Evolutionary conservation across 2,329 filamentous ascomycete genomes (phyloP).

Genomic region (Fusarium sp.): DNA sequence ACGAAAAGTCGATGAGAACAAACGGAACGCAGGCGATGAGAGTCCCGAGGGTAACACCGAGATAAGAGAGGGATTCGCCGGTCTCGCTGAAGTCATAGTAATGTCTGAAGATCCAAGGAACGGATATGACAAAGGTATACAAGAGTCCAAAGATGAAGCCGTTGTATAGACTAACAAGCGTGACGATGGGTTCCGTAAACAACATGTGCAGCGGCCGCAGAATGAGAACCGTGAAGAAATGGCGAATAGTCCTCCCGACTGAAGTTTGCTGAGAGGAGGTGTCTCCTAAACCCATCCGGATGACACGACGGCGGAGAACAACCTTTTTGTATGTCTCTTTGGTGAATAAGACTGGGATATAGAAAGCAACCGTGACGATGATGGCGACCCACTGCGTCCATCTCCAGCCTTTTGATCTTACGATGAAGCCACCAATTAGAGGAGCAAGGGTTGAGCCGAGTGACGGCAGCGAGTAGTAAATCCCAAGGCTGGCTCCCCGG

Average conservation of each 20-base stretch:
- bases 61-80: slow-evolving; percentile 21
- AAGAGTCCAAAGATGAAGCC: slow-evolving; percentile 36
- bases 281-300: slow-evolving; percentile 26
- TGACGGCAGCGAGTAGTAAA: slow-evolving; percentile 34
- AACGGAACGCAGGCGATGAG: slow-evolving; percentile 24
- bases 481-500: slow-evolving; percentile 18
- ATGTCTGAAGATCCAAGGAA: slow-evolving; percentile 31
- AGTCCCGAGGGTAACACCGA: slow-evolving; percentile 31
- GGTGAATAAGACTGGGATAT: slow-evolving; percentile 29
- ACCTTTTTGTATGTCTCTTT: slow-evolving; percentile 37
- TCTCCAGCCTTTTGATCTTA: slow-evolving; percentile 26
- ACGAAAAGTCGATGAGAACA: slow-evolving; percentile 31
- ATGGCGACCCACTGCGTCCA: slow-evolving; percentile 39
- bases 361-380: slow-evolving; percentile 14
- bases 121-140: slow-evolving; percentile 35
- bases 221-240: slow-evolving; percentile 37
- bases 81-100: slow-evolving; percentile 25
- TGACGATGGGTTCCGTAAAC: slow-evolving; percentile 31
- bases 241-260: neutral
- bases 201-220: slow-evolving; percentile 34
- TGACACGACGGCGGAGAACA: slow-evolving; percentile 20
- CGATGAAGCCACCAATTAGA: slow-evolving; percentile 17
- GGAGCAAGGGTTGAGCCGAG: slow-evolving; percentile 33
- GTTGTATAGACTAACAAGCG: slow-evolving; percentile 32
- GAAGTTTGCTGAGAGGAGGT: slow-evolving; percentile 33